Base-by-base conservation (phyloP, 1,284 basidiomycete species). In the Vanrija pseudolonga region DNA sequence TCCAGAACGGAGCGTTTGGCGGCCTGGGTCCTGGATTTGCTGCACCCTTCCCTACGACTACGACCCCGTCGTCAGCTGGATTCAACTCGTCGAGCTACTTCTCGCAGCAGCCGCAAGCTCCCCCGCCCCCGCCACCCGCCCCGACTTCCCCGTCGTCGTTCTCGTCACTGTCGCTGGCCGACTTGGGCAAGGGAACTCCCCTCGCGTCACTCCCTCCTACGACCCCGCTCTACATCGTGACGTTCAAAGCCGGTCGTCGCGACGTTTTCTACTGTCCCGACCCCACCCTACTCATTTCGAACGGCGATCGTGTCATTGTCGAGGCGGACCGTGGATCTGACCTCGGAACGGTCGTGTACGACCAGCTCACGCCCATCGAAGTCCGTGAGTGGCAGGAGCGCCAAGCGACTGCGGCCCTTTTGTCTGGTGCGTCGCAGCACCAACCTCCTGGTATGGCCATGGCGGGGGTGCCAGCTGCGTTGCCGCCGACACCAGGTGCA, bases 191-290 rank as follows among this genome's bases (percentile, higher is more conserved):
- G 68, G 94, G 94, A 18, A 83, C 97, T 0, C 90, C 93, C 0
- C 81, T 98, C 17, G 84, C 87, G 65, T 78, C 85, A 26, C 85
- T 98, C 26, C 86, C 91, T 0, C 77, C 86, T 17, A 84, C 85
- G 22, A 91, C 88, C 78, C 89, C 89, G n/a, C 82, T 98, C 6
- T 98, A 85, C 80, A 94, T 98, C 66, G 89, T 98, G 65, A 90
- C 96, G 70, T 98, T 98, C 81, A 98, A 98, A 78, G 92, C 92
- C 0, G 91, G 91, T 0, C 84, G 95, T 24, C 94, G 92, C 57
- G 95, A 98, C 74, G 78, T 98, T 32, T 96, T 92, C 76, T 98
- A 95, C 76, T 82, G 87, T 63, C 85, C 85, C 3, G 86, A 90
- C 65, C 78, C 83, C 18, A 73, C 78, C 8, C 69, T 78, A 48